A percentile compares a stretch with the other conserved stretches of the same genome.
Conservation (phyloP, 2,329 filamentous ascomycete species). For the Aspergillus novofumigatus region DNA sequence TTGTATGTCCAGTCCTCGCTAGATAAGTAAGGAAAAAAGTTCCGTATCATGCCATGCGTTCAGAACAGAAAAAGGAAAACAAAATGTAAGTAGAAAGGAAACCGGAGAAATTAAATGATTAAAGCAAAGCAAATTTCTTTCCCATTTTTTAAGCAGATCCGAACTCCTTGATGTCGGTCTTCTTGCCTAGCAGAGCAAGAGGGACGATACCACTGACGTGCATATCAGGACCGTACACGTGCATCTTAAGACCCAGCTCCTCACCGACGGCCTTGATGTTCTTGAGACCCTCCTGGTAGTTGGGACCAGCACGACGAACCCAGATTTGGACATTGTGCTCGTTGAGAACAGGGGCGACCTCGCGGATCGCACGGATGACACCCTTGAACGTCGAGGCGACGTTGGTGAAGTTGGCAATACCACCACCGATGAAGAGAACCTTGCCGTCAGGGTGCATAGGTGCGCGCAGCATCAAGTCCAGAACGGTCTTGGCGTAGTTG, state of each 20-base stretch:
- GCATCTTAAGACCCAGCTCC: conserved; percentile 94
- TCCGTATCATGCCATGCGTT: conserved; percentile 39
- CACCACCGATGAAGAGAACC: conserved; percentile 98
- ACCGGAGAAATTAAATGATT: conserved; percentile 22
- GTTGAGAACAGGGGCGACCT: conserved; percentile 76
- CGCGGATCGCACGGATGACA: conserved; percentile 92
- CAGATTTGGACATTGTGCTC: conserved; percentile 99
- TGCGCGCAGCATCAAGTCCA: conserved; percentile 95
- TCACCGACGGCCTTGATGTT: conserved; percentile 97
- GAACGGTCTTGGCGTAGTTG: conserved; percentile 95
- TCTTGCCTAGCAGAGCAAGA: conserved; percentile 69
- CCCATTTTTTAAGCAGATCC: conserved; percentile 31
- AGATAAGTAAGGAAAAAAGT: conserved; percentile 21
- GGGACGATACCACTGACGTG: conserved; percentile 95
- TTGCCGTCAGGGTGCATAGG: conserved; percentile 84
- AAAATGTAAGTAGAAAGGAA: conserved; percentile 17
- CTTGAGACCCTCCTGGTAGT: conserved; percentile 99
- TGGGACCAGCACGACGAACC: conserved; percentile 86
- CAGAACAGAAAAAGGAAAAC: conserved; percentile 27
- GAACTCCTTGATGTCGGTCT: conserved; percentile 60
- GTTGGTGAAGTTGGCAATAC: conserved; percentile 99
- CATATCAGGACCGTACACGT: conserved; percentile 78
- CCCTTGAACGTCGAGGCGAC: conserved; percentile 99
- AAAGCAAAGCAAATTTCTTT: conserved; percentile 10
- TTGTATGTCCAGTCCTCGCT: conserved; percentile 4